A percentile compares a stretch with the other conserved stretches of the same genome.
phyloP scores from a whole-genome alignment of 441 rosid species.

The Euphorbia celastroides region DNA sequence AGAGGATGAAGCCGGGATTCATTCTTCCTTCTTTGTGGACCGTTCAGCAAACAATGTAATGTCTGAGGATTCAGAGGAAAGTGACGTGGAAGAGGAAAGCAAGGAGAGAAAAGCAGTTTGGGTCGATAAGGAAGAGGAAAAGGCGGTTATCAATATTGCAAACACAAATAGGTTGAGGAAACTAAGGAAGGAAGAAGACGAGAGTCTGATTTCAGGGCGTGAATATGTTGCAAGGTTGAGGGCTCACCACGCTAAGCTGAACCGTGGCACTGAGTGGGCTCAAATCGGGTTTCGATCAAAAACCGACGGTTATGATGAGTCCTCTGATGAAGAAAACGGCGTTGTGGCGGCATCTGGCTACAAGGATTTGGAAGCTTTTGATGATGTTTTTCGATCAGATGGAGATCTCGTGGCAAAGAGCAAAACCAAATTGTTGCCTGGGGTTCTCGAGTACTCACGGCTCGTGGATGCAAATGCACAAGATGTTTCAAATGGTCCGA shows the following conservation, averaged over 20 bases:
- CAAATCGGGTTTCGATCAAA: constrained; percentile 28
- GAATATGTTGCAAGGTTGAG: constrained; percentile 73
- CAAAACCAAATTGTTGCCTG: constrained; percentile 47
- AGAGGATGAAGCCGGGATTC: constrained; percentile 25
- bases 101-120: constrained; percentile 54
- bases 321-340: constrained; percentile 44
- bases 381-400: constrained; percentile 55
- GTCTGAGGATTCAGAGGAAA: constrained; percentile 32
- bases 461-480: constrained; percentile 77
- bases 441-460: constrained; percentile 69
- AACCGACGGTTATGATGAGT: constrained; percentile 39
- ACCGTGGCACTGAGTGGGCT: constrained; percentile 93
- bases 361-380: constrained; percentile 33
- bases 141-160: constrained; percentile 43
- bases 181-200: constrained; percentile 73
- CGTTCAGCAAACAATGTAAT: constrained; percentile 32
- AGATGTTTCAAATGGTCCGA: constrained; percentile 58
- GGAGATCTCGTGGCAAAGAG: constrained; percentile 78
- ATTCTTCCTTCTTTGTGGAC: constrained; percentile 53
- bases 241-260: constrained; percentile 79
- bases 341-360: constrained; percentile 26
- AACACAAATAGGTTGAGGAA: constrained; percentile 73
- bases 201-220: constrained; percentile 58
- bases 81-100: constrained; percentile 34
- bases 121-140: constrained; percentile 87